Base-by-base conservation (phyloP, 2,329 filamentous ascomycete species). In the Drechslera avenae region DNA sequence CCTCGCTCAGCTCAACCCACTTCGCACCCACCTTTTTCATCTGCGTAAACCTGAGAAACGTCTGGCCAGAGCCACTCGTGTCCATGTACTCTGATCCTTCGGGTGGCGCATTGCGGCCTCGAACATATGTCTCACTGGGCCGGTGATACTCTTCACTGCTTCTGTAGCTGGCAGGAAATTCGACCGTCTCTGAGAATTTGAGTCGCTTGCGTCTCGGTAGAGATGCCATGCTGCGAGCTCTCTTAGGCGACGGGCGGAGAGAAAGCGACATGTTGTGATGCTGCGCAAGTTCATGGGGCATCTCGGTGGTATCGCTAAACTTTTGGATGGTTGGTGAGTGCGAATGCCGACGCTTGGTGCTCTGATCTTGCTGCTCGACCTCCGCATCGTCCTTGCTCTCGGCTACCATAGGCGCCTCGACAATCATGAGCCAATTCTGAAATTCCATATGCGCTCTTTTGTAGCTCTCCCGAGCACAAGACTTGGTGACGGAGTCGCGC, bases 1-100 rank as follows among this genome's bases (percentile, higher is more conserved):
- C 54, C 26, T 59, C 56, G 31, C 52, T 50, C 21, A 65, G 46
- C 18, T 67, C 57, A 16, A 69, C 52, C 51, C 66, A 69, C 13
- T 35, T 52, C 5, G 50, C 52, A 14, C 62, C 59, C 7, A 57
- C 40, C 44, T 62, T 67, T 44, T 52, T 68, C 32, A 58, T 39
- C 4, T 67, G 58, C 7, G 62, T 62, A 23, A 69, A 72, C 18
- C 62, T 63, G 6, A 52, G 39, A n/a, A 58, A 61, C 5, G 54
- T 52, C 21, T 56, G 43, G 3, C 48, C 50, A 14, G 37, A 48
- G 1, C 68, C 68, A 30, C 66, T 69, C 1, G 67, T 69, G 39
- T 72, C 68, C 14, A 68, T 47, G 30, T 58, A 68, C 36, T 66
- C 62, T 6, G 43, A 46, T 6, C 57, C 63, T 47, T 64, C 58